Percentiles rank a stretch among this genome's conserved stretches.
Conservation (phyloP, 2,329 filamentous ascomycete species). For the Xylariaceae sp. region DNA sequence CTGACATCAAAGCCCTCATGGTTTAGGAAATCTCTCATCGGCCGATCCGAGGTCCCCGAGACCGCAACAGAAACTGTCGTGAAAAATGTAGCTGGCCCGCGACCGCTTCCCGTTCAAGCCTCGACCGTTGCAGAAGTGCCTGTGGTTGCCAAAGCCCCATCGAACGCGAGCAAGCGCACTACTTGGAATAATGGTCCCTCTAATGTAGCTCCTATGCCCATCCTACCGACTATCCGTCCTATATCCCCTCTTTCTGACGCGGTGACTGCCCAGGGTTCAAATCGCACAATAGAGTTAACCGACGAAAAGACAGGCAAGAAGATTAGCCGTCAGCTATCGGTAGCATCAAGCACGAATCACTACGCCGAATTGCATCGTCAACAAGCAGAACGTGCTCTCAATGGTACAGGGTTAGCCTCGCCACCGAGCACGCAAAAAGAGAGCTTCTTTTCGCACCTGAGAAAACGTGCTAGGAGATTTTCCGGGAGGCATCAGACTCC, state of each 20-base stretch:
- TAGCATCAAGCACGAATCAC: constrained; percentile 87
- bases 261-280: constrained; percentile 81
- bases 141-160: constrained; percentile 39
- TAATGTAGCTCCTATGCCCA: constrained; percentile 86
- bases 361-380: constrained; percentile 85
- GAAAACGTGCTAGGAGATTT: constrained; percentile 86
- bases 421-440: constrained; percentile 80
- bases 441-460: constrained; percentile 95
- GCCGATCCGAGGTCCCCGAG: constrained; percentile 64
- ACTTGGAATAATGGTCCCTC: constrained; percentile 86
- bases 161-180: constrained; percentile 69
- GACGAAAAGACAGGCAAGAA: constrained; percentile 76
- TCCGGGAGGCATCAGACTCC: constrained; percentile 85
- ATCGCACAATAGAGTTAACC: constrained; percentile 48
- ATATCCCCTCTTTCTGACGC: constrained; percentile 95
- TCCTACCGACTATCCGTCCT: constrained; percentile 87
- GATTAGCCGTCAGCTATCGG: constrained; percentile 87
- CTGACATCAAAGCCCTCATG: constrained; percentile 82
- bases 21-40: constrained; percentile 93
- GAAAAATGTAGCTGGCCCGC: constrained; percentile 44
- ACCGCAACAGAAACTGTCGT: constrained; percentile 43
- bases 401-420: constrained; percentile 72
- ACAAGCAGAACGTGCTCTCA: constrained; percentile 85
- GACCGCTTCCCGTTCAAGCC: constrained; percentile 28
- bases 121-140: constrained; percentile 35